Evolutionary conservation across 1,284 basidiomycete genomes (phyloP), one percentile per base, ranked within the genome.

Genomic region (Violaceomyces palustris): DNA sequence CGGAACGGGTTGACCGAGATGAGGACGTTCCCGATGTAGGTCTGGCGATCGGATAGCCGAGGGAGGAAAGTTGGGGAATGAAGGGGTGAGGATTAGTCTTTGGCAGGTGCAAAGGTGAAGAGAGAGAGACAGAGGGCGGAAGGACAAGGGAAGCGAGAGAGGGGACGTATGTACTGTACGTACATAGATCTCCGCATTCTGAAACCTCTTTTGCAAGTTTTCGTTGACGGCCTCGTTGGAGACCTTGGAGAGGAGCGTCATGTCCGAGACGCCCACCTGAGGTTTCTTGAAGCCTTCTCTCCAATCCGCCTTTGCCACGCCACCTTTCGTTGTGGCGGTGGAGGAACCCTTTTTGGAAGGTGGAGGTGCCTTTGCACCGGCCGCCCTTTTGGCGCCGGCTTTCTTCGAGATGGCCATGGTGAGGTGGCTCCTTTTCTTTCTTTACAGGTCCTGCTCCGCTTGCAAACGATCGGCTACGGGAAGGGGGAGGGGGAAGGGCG

Each of bases 1-100:
- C 82, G 80, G 78, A 98, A 98, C 0, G 93, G 94, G 75, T 98
- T 99, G 64, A 99, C 93, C 21, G 94, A 98, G 71, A 99, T 94
- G 57, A 99, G 77, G 33, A 99, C 94, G 64, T 87, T 81, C 28
- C 94, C 94, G 74, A 99, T 98, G 75, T 98, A 99, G 6, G 94
- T 98, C 78, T 80, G 48, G 11, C 0, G 39, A 31, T 38, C 26
- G 18, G 18, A n/a, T n/a, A n/a, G n/a, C n/a, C n/a, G 31, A 6
- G 33, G 11, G 10, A 5, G 17, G 33, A 17, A 6, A 30, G 29
- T 12, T 6, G 29, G 38, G 31, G 27, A 1, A 12, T 5, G 17
- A 28, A 22, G 35, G 9, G 15, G 10, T 15, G 28, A 3, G 28
- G 32, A 23, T 15, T 18, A 39, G 35, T 24, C 12, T 30, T 32